These are phyloP conservation scores for Pyrenochaeta sp. DNA, from an alignment of 2,329 filamentous ascomycete genomes.

Conservation along the genomic window DNA sequence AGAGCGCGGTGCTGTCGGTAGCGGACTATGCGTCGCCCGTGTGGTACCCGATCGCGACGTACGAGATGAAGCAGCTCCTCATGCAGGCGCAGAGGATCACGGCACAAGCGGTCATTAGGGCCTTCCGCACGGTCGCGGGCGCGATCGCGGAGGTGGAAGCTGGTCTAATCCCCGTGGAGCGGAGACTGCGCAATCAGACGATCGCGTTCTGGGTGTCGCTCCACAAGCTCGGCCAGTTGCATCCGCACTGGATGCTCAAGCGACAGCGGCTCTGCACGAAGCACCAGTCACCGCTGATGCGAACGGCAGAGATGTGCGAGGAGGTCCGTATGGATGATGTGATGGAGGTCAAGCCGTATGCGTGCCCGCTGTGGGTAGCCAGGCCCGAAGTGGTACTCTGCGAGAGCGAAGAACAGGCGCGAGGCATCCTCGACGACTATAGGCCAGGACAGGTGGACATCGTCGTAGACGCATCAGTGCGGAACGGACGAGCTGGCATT, in stretches of 20 bases:
- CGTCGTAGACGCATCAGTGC: no score
- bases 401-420: constrained; percentile 12
- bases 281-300: background rate
- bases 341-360: constrained; percentile 21
- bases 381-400: constrained; percentile 18
- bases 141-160: background rate
- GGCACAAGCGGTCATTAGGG: constrained; percentile 12
- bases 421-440: no score
- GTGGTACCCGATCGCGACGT: constrained; percentile 13
- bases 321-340: constrained; percentile 14
- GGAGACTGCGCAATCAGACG: background rate
- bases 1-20: constrained; percentile 12
- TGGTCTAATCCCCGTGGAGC: background rate
- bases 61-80: constrained; percentile 15
- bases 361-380: constrained; percentile 18
- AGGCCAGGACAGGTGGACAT: no score
- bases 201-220: no score
- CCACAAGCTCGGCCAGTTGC: no score
- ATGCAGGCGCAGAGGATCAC: constrained; percentile 1
- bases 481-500: no score
- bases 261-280: no score
- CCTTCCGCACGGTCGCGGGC: constrained; percentile 12
- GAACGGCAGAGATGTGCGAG: constrained; percentile 17
- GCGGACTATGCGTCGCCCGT: constrained; percentile 14
- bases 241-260: no score